Evolutionary conservation across 2,329 filamentous ascomycete genomes (phyloP), one percentile per base, ranked within the genome.

Genomic region (Xylariales sp.): DNA sequence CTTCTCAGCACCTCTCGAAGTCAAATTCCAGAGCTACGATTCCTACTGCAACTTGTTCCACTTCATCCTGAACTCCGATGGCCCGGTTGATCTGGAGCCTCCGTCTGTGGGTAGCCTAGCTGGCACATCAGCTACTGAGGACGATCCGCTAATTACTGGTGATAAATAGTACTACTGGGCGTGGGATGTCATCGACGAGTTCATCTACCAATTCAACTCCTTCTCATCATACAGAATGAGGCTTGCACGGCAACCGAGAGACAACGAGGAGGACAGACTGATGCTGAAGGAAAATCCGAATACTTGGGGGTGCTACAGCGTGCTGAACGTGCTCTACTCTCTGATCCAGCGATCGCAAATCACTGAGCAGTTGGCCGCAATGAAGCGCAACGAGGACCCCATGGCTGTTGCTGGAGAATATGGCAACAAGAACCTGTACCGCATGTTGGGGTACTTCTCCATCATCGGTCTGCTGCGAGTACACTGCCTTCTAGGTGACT

Each of bases 201-300:
- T 98, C 74, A 97, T 98, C 71, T 98, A 98, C 76, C 93, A 98
- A 68, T 98, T 98, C 78, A 96, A 98, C 77, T 94, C 90, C 45
- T 98, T 98, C 77, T 97, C 89, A 65, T 88, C 89, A 49, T 96
- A 96, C 78, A 84, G 93, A 61, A 89, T 94, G 67, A 84, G 89
- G 53, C 82, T 95, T 54, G 93, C 93, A 50, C 81, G 89, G 45
- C 76, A 83, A 74, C 73, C 81, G 66, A 72, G 56, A 46, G 78
- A 86, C 65, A 95, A 91, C 66, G 87, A 89, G 63, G 93, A 97
- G 69, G 93, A 98, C 68, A 83, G 94, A 51, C 78, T 86, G 67
- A 76, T 95, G 39, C 82, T 98, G 55, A 84, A 87, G 57, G 93
- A 97, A 64, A 96, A 96, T 73, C 93, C 91, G 45, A 96, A 97